Evolutionary conservation across 208 protist species (phyloP).

Genomic region (Phytomonas sp.): DNA sequence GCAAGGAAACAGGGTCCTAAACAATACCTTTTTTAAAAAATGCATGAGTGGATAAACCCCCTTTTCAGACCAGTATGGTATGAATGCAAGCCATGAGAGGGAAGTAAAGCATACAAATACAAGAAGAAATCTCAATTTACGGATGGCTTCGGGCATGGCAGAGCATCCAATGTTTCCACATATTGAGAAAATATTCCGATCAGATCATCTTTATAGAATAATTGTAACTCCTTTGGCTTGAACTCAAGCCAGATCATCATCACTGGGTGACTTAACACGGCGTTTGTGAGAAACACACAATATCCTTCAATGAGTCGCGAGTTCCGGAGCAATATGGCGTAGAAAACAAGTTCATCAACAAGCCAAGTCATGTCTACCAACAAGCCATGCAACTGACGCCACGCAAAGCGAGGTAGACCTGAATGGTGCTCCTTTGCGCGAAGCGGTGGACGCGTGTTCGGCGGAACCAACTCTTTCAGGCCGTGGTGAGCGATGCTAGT

Average conservation of each 20-base stretch:
- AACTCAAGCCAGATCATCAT: slow-evolving; percentile 39
- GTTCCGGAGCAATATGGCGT: slow-evolving; percentile 72
- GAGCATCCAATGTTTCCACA: slow-evolving; percentile 29
- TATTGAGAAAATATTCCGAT: slow-evolving; percentile 35
- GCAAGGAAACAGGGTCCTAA: not conserved
- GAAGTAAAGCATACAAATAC: not conserved
- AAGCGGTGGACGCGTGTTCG: not conserved
- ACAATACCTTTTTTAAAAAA: slow-evolving; percentile 1
- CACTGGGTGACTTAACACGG: slow-evolving; percentile 57
- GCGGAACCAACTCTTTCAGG: not conserved
- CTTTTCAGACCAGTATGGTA: not conserved
- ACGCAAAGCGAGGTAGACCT: not conserved
- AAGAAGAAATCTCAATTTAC: not conserved
- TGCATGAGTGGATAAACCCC: not conserved
- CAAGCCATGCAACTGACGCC: slow-evolving; percentile 33
- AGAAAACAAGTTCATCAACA: slow-evolving; percentile 76
- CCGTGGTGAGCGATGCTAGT: not conserved
- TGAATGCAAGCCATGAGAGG: not conserved
- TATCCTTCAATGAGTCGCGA: slow-evolving; percentile 69
- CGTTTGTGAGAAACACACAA: slow-evolving; percentile 51
- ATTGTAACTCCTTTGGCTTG: not conserved
- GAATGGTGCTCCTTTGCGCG: slow-evolving; percentile 4
- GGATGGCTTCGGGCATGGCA: slow-evolving; percentile 33
- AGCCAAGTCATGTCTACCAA: slow-evolving; percentile 78
- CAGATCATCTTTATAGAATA: not conserved